Conservation (phyloP, 2,329 filamentous ascomycete genomes). For the Fusarium falciforme region DNA sequence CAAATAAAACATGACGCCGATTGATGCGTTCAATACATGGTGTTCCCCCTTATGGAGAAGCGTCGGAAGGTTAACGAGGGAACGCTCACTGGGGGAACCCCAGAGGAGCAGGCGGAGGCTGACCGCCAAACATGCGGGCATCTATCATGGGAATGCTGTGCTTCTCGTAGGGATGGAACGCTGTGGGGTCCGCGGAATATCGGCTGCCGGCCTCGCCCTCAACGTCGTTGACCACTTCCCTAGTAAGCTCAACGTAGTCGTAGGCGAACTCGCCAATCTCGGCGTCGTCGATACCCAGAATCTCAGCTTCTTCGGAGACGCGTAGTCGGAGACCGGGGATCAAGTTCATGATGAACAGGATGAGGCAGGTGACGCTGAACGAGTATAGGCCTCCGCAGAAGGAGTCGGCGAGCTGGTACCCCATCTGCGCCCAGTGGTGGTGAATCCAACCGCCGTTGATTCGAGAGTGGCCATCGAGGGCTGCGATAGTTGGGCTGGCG, state of each 20-base stretch:
- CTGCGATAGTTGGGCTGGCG: conserved; percentile 85
- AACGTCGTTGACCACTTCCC: conserved; percentile 63
- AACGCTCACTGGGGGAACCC: conserved; percentile 37
- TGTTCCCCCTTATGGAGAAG: not conserved
- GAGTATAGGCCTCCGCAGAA: conserved; percentile 81
- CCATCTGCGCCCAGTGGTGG: conserved; percentile 84
- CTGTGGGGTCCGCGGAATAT: conserved; percentile 55
- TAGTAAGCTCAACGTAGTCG: conserved; percentile 87
- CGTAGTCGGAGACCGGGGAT: conserved; percentile 82
- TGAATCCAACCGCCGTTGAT: conserved; percentile 87
- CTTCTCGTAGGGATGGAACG: conserved; percentile 60
- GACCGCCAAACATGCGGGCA: conserved; percentile 53
- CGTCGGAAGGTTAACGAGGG: not conserved
- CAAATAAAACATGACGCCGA: conserved; percentile 38
- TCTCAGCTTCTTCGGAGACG: conserved; percentile 80
- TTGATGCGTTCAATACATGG: conserved; percentile 29
- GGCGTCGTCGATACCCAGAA: conserved; percentile 86
- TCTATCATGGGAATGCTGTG: conserved; percentile 62
- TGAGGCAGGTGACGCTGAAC: conserved; percentile 80
- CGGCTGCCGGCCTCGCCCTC: conserved; percentile 58
- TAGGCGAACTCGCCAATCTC: conserved; percentile 97
- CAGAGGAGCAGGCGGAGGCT: conserved; percentile 39
- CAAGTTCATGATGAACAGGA: conserved; percentile 83
- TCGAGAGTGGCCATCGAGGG: conserved; percentile 75
- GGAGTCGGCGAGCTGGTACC: conserved; percentile 86